These are phyloP conservation scores for Cladophialophora carrionii DNA, from an alignment of 2,329 filamentous ascomycete genomes.

Conservation along the genomic window DNA sequence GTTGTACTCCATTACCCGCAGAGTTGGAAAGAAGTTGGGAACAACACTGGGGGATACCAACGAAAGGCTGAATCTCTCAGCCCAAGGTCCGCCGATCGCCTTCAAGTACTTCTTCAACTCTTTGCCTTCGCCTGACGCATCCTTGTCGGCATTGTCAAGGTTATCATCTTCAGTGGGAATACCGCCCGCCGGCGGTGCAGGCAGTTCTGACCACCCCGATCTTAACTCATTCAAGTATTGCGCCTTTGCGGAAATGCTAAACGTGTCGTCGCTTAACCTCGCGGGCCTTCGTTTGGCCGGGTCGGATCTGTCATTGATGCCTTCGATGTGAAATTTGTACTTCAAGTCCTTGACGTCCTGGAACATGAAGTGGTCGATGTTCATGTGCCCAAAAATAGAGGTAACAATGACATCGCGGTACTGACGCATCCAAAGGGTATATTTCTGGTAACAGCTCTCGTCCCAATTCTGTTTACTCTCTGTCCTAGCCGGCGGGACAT, in stretches of 20 bases:
- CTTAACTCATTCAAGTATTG: conserved; percentile 81
- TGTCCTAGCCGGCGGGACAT: conserved; percentile 88
- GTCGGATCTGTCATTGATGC: conserved; percentile 51
- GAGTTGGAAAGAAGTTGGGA: conserved; percentile 86
- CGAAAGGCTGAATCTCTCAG: conserved; percentile 80
- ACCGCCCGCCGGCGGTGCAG: conserved; percentile 53
- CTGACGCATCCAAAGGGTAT: conserved; percentile 84
- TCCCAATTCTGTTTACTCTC: conserved; percentile 87
- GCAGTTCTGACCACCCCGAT: conserved; percentile 75
- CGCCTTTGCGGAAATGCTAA: conserved; percentile 68
- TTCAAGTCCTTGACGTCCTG: conserved; percentile 81
- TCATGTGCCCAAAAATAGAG: conserved; percentile 92
- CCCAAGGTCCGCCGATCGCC: conserved; percentile 77
- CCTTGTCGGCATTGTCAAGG: conserved; percentile 26
- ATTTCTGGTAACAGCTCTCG: conserved; percentile 98
- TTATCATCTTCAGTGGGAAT: conserved; percentile 17
- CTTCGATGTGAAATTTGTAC: conserved; percentile 39
- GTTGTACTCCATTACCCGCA: conserved; percentile 95
- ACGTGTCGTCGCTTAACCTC: conserved; percentile 47
- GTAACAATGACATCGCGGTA: conserved; percentile 87
- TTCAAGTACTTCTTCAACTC: conserved; percentile 61
- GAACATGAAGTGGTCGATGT: conserved; percentile 94
- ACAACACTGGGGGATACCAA: conserved; percentile 85
- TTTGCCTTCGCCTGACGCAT: conserved; percentile 48
- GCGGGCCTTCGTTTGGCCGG: conserved; percentile 24